These are phyloP conservation scores for Rutstroemia sp. DNA, from an alignment of 2,329 filamentous ascomycete species.

Conservation along the genomic window DNA sequence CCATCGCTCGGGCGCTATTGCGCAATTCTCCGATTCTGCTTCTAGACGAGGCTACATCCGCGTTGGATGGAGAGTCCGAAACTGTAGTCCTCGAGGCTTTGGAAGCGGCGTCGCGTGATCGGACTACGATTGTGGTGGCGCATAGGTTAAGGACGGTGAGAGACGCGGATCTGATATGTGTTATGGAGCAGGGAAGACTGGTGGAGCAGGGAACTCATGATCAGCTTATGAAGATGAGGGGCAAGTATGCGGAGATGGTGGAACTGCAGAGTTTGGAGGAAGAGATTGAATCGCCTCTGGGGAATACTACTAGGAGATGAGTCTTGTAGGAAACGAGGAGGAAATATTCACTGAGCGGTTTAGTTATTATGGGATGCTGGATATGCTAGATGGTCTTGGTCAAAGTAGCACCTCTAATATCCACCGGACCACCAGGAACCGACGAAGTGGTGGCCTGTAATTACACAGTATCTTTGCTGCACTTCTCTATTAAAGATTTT, in stretches of 20 bases:
- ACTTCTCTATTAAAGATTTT: too few relatives aligned
- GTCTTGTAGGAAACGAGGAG: too few relatives aligned
- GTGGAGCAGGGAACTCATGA: constrained; percentile 47
- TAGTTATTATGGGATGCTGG: too few relatives aligned
- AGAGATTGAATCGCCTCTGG: too few relatives aligned
- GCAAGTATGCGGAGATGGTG: constrained; percentile 34
- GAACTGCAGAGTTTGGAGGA: too few relatives aligned
- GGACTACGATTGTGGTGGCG: constrained; percentile 51
- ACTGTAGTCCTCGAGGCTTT: constrained; percentile 59
- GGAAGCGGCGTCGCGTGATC: constrained; percentile 43
- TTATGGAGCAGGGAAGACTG: constrained; percentile 46
- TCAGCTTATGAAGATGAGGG: constrained; percentile 45
- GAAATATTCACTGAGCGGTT: too few relatives aligned
- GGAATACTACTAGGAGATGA: too few relatives aligned
- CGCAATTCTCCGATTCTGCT: constrained; percentile 66
- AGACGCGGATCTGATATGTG: constrained; percentile 49
- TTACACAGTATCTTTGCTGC: too few relatives aligned
- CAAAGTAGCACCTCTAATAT: too few relatives aligned
- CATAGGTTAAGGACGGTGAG: constrained; percentile 50
- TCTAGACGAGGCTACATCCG: constrained; percentile 75
- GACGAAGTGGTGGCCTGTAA: too few relatives aligned
- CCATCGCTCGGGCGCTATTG: constrained; percentile 70
- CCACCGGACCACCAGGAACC: too few relatives aligned
- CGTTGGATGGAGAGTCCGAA: constrained; percentile 61
- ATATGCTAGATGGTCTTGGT: too few relatives aligned